Evolutionary conservation across 2,329 filamentous ascomycete species (phyloP).

Genomic region (Mycosphaerella arachidis): DNA sequence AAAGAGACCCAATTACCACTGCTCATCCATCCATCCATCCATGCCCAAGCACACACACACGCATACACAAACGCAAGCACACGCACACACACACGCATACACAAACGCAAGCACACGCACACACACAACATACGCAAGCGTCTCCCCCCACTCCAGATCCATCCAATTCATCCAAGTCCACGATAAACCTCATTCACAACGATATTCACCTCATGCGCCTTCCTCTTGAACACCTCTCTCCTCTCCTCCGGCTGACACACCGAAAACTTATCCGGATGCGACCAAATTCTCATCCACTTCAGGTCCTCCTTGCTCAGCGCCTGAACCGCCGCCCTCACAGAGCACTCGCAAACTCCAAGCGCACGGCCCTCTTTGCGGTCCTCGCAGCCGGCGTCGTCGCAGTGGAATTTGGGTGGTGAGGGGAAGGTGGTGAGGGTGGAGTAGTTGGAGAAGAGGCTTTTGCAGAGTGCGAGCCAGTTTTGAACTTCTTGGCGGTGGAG

Average conservation of each 20-base stretch:
- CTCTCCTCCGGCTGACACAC: conserved; percentile 4
- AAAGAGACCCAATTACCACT: not conserved
- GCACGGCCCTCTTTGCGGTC: not conserved
- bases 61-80: too few relatives aligned
- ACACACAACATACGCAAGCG: too few relatives aligned
- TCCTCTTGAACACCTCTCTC: conserved; percentile 8
- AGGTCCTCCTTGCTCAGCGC: not conserved
- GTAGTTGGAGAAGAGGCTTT: conserved; percentile 1
- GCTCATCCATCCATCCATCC: not conserved
- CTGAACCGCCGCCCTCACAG: not conserved
- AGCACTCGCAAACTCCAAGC: not conserved
- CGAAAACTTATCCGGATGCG: conserved; percentile 11
- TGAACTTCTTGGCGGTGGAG: not conserved
- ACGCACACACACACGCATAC: too few relatives aligned
- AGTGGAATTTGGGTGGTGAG: not conserved
- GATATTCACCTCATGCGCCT: conserved; percentile 7
- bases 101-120: too few relatives aligned
- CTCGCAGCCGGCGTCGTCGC: not conserved
- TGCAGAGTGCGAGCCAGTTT: not conserved
- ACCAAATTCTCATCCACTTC: conserved; percentile 5
- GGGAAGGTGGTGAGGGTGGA: not conserved
- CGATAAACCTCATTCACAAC: conserved; percentile 5
- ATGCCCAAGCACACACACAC: not conserved
- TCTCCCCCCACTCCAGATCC: too few relatives aligned
- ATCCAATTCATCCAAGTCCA: not conserved